Evolutionary conservation across 805 yeast genomes (phyloP).

Genomic region (Pichia manshurica): DNA sequence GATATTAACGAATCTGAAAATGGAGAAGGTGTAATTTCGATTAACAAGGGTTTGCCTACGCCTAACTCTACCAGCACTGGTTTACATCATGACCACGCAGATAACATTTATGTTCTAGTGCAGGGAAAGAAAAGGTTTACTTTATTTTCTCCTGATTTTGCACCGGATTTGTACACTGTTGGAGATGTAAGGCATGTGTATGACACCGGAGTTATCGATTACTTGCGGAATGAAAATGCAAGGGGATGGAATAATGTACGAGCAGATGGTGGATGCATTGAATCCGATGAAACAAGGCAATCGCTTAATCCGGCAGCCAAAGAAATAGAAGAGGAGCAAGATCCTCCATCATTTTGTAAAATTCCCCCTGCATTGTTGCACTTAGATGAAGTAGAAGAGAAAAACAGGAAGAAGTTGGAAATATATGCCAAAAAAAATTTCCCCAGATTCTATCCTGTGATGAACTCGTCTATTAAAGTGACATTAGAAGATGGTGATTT

Average conservation of each 20-base stretch:
- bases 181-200: conserved; percentile 52
- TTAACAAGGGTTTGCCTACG: conserved; percentile 51
- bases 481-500: conserved; percentile 56
- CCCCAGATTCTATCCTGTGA: conserved; percentile 18
- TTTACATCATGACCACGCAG: conserved; percentile 77
- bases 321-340: conserved; percentile 24
- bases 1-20: conserved; percentile 19
- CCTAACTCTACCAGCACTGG: conserved; percentile 57
- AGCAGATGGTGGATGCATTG: conserved; percentile 50
- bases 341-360: conserved; percentile 65
- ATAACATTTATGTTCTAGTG: conserved; percentile 59
- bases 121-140: conserved; percentile 64
- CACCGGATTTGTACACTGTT: conserved; percentile 52
- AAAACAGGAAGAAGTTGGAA: conserved; percentile 17
- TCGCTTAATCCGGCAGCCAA: conserved; percentile 23
- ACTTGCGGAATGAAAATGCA: conserved; percentile 45
- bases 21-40: background rate
- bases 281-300: conserved; percentile 25
- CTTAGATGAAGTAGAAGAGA: conserved; percentile 44
- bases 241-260: conserved; percentile 59
- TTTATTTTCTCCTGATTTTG: conserved; percentile 58
- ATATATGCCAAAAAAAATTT: background rate
- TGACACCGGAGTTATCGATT: conserved; percentile 64
- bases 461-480: conserved; percentile 39
- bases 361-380: conserved; percentile 63